Conservation (phyloP, 1,284 basidiomycete genomes). For the Tilletia setariae region DNA sequence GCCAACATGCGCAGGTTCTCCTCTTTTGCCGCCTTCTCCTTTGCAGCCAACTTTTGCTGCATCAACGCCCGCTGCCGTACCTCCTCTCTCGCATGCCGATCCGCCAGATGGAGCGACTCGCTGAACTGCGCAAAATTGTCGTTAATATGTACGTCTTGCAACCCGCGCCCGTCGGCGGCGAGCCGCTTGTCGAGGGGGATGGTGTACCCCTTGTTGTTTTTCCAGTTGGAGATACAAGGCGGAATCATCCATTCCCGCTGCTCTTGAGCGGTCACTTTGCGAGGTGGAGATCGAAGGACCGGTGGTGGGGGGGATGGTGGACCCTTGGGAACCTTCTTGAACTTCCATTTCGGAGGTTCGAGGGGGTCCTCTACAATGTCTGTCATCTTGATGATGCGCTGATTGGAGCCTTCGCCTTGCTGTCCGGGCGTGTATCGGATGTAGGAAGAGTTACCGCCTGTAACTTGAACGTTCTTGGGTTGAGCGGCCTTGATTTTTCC, state of each 20-base stretch:
- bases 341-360: constrained; percentile 94
- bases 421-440: constrained; percentile 94
- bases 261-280: constrained; percentile 91
- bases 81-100: constrained; percentile 95
- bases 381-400: constrained; percentile 98
- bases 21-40: constrained; percentile 95
- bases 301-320: constrained; percentile 94
- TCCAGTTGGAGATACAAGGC: constrained; percentile 99
- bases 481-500: constrained; percentile 96
- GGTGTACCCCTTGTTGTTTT: constrained; percentile 99
- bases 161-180: constrained; percentile 91
- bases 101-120: constrained; percentile 92
- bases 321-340: constrained; percentile 95
- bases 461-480: constrained; percentile 59
- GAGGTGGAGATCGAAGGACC: constrained; percentile 89
- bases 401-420: constrained; percentile 64
- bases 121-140: constrained; percentile 99
- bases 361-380: constrained; percentile 75
- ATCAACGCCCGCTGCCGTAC: constrained; percentile 91
- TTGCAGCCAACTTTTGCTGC: constrained; percentile 96
- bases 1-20: constrained; percentile 90
- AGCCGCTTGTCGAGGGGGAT: constrained; percentile 97
- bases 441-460: constrained; percentile 60
- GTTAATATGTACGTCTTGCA: constrained; percentile 98
- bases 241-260: constrained; percentile 99